Evolutionary conservation across 2,329 filamentous ascomycete species (phyloP).

Genomic region (Blastomyces parvus): DNA sequence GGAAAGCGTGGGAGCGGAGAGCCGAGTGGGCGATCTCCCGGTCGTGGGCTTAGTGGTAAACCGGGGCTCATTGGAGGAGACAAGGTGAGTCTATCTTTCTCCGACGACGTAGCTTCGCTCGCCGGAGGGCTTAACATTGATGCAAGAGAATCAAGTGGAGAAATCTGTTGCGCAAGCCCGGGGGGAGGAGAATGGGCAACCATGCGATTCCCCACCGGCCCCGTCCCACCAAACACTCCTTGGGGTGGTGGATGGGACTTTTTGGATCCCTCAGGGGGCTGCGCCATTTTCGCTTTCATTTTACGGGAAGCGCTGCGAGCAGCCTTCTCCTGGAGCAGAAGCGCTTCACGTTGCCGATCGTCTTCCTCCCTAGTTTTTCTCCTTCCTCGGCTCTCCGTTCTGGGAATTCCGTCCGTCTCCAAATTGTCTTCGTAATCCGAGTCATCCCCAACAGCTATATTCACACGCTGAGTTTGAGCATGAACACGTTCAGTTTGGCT

Average conservation of each 20-base stretch:
- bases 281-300: slow-evolving; percentile 50
- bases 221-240: slow-evolving; percentile 28
- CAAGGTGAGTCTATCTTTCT: slow-evolving; percentile 32
- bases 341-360: slow-evolving; percentile 66
- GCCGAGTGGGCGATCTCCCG: slow-evolving; percentile 49
- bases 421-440: slow-evolving; percentile 76
- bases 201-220: slow-evolving; percentile 12
- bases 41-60: slow-evolving; percentile 53
- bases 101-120: slow-evolving; percentile 16
- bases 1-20: slow-evolving; percentile 51
- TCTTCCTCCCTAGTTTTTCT: slow-evolving; percentile 82
- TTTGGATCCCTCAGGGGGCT: slow-evolving; percentile 32
- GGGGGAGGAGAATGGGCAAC: slow-evolving; percentile 22
- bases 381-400: slow-evolving; percentile 55
- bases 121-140: slow-evolving; percentile 25
- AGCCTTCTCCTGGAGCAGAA: slow-evolving; percentile 57
- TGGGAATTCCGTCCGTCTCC: slow-evolving; percentile 55
- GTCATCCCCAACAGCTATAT: slow-evolving; percentile 53
- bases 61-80: slow-evolving; percentile 52
- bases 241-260: slow-evolving; percentile 17
- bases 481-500: slow-evolving; percentile 37
- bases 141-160: slow-evolving; percentile 23
- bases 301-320: slow-evolving; percentile 65
- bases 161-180: slow-evolving; percentile 16
- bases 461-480: slow-evolving; percentile 37